Conservation (phyloP, 2,329 filamentous ascomycete genomes). For the Harringtonia aguacate region DNA sequence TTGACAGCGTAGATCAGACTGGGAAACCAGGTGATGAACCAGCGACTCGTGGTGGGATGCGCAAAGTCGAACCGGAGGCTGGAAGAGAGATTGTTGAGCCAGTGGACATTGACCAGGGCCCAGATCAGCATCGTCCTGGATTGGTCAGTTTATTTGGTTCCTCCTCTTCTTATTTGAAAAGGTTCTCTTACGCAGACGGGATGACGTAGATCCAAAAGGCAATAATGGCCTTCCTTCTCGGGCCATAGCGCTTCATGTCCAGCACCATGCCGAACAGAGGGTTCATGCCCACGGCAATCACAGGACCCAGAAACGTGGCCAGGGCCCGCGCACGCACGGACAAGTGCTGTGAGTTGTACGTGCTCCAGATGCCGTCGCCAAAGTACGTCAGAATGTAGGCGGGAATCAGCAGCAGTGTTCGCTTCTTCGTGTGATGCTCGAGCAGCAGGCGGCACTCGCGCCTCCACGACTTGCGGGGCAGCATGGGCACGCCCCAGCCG, state of each 20-base stretch:
- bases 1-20: not conserved
- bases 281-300: not conserved
- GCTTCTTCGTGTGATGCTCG: not conserved
- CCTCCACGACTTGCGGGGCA: not conserved
- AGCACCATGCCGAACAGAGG: not conserved
- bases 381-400: conserved; percentile 2
- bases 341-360: not conserved
- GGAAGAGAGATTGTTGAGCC: not conserved
- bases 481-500: conserved; percentile 1
- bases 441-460: not conserved
- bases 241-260: not conserved
- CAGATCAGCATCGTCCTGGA: not conserved
- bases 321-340: not conserved
- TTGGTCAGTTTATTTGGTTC: too few species aligned
- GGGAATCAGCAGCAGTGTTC: conserved; percentile 1
- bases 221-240: not conserved
- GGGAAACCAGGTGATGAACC: not conserved
- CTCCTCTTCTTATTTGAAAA: too few species aligned
- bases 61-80: not conserved
- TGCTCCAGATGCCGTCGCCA: conserved; percentile 3
- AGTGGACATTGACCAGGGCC: conserved; percentile 2
- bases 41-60: not conserved
- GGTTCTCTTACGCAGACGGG: not conserved
- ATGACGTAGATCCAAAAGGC: not conserved
- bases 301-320: not conserved